A percentile compares a stretch with the other conserved stretches of the same genome.
Conservation (phyloP, 352 stramenopile genomes). For the Phytophthora vignae region DNA sequence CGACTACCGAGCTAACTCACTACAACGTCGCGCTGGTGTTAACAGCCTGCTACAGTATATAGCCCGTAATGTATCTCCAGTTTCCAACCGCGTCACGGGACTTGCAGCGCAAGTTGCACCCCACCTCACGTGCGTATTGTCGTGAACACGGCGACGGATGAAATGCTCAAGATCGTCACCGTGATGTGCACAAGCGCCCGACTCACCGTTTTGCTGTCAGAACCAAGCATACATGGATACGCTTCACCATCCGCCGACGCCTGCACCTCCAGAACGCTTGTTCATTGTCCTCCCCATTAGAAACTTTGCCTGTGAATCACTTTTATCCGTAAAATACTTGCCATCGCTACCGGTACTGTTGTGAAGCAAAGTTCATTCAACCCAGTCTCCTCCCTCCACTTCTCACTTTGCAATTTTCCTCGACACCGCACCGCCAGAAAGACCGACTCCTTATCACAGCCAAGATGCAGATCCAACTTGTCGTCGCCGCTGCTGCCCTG, state of each 20-base stretch:
- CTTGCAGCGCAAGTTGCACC: not conserved
- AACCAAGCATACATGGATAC: not conserved
- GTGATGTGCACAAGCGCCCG: conserved; percentile 1
- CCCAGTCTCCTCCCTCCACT: not conserved
- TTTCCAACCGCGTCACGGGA: too few species aligned
- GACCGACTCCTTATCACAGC: not conserved
- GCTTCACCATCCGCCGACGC: not conserved
- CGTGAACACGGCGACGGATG: not conserved
- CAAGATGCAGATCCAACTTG: conserved; percentile 29
- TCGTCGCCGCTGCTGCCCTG: conserved; percentile 11
- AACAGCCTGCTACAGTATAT: not conserved
- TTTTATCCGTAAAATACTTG: conserved; percentile 6
- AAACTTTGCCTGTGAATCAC: not conserved
- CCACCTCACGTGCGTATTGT: not conserved
- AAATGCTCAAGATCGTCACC: conserved; percentile 20
- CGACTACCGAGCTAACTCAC: not conserved
- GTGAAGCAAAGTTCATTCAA: not conserved
- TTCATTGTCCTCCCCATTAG: not conserved
- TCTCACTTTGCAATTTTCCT: conserved; percentile 31
- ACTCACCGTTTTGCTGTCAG: conserved; percentile 7
- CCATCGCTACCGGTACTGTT: not conserved
- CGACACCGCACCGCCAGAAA: conserved; percentile 7
- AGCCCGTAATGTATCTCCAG: not conserved
- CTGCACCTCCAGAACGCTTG: conserved; percentile 5
- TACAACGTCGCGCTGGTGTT: not conserved